phyloP scores from a whole-genome alignment of 73 alveolate genomes.

The Paramecium sonneborni region DNA sequence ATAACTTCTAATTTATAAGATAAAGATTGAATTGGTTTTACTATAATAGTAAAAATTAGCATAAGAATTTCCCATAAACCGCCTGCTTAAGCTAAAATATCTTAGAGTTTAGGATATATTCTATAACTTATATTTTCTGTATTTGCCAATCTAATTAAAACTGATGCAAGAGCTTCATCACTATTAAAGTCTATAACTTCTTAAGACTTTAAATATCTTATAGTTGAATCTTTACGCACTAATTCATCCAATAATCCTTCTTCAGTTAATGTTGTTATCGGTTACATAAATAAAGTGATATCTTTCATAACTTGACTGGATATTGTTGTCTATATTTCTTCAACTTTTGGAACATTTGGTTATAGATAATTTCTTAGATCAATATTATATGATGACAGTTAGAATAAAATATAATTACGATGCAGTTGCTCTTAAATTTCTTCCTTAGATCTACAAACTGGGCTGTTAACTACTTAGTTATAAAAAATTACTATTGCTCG shows the following conservation, averaged over 20 bases:
- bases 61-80: constrained; percentile 27
- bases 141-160: not conserved
- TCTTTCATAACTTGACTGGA: constrained; percentile 14
- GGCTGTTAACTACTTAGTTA: not conserved
- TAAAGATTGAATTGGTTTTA: not conserved
- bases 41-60: not conserved
- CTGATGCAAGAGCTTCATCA: constrained; percentile 25
- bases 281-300: not conserved
- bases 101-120: constrained; percentile 10
- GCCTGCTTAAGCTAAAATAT: constrained; percentile 5
- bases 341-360: constrained; percentile 15
- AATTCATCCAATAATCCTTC: not conserved
- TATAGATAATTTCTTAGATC: not conserved
- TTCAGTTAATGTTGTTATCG: not conserved
- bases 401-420: not conserved
- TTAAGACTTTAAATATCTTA: not conserved
- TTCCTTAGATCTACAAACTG: not conserved
- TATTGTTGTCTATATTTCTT: not conserved
- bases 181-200: not conserved
- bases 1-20: constrained; percentile 19
- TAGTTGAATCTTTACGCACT: not conserved
- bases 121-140: not conserved
- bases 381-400: constrained; percentile 1
- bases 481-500: not conserved
- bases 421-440: not conserved